Evolutionary conservation across 2,329 filamentous ascomycete genomes (phyloP), one percentile per base, ranked within the genome.

Genomic region (Fusarium xyrophilum): DNA sequence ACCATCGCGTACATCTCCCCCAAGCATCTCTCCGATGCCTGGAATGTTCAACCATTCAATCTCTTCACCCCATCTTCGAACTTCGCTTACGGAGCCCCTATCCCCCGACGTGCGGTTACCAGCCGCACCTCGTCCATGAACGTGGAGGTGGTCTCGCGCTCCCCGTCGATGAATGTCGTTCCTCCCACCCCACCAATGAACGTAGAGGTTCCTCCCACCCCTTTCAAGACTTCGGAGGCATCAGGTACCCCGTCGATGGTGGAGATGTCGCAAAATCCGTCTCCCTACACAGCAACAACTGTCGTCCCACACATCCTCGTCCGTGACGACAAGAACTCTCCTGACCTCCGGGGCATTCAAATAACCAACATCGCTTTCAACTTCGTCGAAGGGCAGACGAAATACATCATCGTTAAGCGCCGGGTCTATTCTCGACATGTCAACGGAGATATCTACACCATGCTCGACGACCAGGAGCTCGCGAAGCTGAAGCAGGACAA

Each of bases 11-110:
- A 21, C 7, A 14, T 65, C 14, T 9, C 25, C 0, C 21, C n/a
- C 1, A 28, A 66, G 12, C 30, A 55, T 2, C 43, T 63, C 1
- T 48, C 27, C 1, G 3, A n/a, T 1, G 14, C 32, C 1, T 72
- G 64, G 60, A 40, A 72, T 13, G 15, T 28, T 0, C 11, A 25
- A 1, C 67, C 68, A 0, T 71, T 7, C 0, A 51, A 52, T 14
- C 13, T n/a, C 1, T 33, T 32, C 13, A 32, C 17, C 2, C 51
- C 30, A 1, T 12, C 28, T 1, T 15, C 6, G 0, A 54, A 46
- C 19, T 35, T 21, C 0, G 3, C 10, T 0, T 54, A 54, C 5
- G 39, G 51, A 1, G 5, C 15, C 1, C 51, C 14, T 2, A 54
- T 54, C 3, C 38, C 39, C 6, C 38, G 51, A 2, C 39, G 51